Percentiles rank a stretch among this genome's conserved stretches.
Conservation (phyloP, 352 stramenopile species). For the Peronosclerospora sorghi region DNA sequence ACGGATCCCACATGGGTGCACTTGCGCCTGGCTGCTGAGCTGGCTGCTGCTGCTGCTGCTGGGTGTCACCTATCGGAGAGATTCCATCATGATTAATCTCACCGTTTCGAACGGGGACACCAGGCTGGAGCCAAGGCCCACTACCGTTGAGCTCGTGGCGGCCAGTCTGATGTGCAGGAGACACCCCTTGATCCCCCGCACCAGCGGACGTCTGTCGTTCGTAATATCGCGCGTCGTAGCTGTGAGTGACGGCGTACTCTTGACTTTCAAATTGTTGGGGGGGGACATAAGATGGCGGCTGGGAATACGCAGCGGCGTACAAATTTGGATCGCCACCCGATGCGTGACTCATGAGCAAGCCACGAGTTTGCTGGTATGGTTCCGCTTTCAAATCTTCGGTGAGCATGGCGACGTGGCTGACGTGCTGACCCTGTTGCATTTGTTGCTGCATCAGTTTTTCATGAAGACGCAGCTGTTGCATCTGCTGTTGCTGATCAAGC, state of each 20-base stretch:
- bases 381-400: conserved; percentile 30
- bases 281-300: conserved; percentile 20
- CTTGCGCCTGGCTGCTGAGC: conserved; percentile 19
- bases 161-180: conserved; percentile 21
- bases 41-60: conserved; percentile 21
- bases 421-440: conserved; percentile 48
- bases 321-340: conserved; percentile 21
- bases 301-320: conserved; percentile 23
- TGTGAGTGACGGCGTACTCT: conserved; percentile 16
- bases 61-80: conserved; percentile 21
- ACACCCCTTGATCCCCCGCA: conserved; percentile 11
- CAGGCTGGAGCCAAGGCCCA: conserved; percentile 14
- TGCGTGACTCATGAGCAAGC: conserved; percentile 23
- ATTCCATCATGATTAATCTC: conserved; percentile 21
- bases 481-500: conserved; percentile 63
- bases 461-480: conserved; percentile 60
- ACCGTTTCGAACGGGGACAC: conserved; percentile 5
- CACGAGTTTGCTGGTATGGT: conserved; percentile 22
- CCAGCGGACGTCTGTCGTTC: conserved; percentile 20
- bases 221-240: conserved; percentile 32
- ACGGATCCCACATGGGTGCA: conserved; percentile 27
- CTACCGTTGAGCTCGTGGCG: conserved; percentile 20
- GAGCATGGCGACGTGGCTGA: conserved; percentile 30
- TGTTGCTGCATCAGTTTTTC: conserved; percentile 58
- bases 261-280: conserved; percentile 24